phyloP scores from a whole-genome alignment of 2,329 filamentous ascomycete genomes.

The Lojkania enalia region DNA sequence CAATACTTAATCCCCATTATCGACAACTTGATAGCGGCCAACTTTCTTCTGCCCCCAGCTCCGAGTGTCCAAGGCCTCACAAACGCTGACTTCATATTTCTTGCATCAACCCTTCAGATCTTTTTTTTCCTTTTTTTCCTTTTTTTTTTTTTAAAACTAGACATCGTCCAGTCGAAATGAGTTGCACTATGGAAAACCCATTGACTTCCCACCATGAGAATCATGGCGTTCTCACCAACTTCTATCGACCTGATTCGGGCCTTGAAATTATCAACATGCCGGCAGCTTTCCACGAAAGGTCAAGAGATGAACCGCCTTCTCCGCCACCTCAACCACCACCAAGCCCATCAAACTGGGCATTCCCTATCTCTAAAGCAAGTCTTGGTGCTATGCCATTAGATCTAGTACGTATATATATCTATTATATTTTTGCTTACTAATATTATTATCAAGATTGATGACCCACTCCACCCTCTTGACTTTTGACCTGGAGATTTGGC shows the following conservation, averaged over 20 bases:
- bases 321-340: slow-evolving; percentile 47
- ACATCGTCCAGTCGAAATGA: no score
- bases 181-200: no score
- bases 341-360: slow-evolving; percentile 41
- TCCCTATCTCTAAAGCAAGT: slow-evolving; percentile 9
- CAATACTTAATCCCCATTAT: slow-evolving; percentile 5
- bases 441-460: slow-evolving; percentile 2
- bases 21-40: no score
- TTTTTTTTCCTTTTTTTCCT: no score
- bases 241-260: no score
- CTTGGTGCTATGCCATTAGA: slow-evolving; percentile 9
- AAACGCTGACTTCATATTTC: not conserved
- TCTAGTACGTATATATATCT: slow-evolving; percentile 13
- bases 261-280: no score
- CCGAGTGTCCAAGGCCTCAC: not conserved
- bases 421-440: slow-evolving; percentile 5
- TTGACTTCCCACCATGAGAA: no score
- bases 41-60: not conserved
- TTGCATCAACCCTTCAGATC: no score
- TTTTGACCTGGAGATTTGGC: slow-evolving; percentile 1
- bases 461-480: slow-evolving; percentile 1
- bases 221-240: no score
- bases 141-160: no score
- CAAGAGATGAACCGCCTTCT: slow-evolving; percentile 45
- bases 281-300: slow-evolving; percentile 22